Evolutionary conservation across 345 rosid species (phyloP), one percentile per base, ranked within the genome.

Genomic region (Brassica nigra): DNA sequence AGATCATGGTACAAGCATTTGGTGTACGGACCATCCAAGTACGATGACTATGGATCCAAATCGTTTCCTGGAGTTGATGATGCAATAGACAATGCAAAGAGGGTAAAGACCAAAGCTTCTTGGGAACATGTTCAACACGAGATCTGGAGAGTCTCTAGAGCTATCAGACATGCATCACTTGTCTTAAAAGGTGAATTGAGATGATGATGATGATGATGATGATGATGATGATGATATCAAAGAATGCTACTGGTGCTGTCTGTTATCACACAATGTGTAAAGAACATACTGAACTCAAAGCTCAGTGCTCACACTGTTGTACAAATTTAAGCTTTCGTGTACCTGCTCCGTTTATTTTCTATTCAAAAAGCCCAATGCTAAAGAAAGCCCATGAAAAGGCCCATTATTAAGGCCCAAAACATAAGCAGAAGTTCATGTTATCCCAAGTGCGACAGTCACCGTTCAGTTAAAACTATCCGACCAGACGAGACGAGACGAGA

Each of bases 81-180:
- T 86, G 94, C 94, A 23, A 65, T 86, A 0, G 91, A 90, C 68
- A 78, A 71, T 59, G 97, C 94, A 33, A 87, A 76, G 85, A 81
- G 30, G 27, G 52, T 85, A 1, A 78, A 86, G 28, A 91, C 90
- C 2, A 66, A 85, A 47, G 87, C 82, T 23, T 86, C 95, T 36
- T 91, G 98, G 97, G 71, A 74, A 10, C 29, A 39, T 61, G 97
- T 91, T 64, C 95, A 91, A 73, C 95, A 91, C 27, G 89, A 91
- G 84, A 87, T 90, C 6, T 91, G 97, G 94, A 86, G 95, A 84
- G 90, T 90, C 68, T 80, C 94, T 16, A 86, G 98, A 86, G 95
- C 88, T 70, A 66, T 90, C 66, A 79, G 78, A 76, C 92, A 90
- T 28, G 92, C 86, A 58, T 86, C 95, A 27, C 81, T 84, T 61